A percentile compares a stretch with the other conserved stretches of the same genome.
Evolutionary conservation across 495 filamentous ascomycete species (phyloP).

Genomic region (Cryomyces antarcticus): DNA sequence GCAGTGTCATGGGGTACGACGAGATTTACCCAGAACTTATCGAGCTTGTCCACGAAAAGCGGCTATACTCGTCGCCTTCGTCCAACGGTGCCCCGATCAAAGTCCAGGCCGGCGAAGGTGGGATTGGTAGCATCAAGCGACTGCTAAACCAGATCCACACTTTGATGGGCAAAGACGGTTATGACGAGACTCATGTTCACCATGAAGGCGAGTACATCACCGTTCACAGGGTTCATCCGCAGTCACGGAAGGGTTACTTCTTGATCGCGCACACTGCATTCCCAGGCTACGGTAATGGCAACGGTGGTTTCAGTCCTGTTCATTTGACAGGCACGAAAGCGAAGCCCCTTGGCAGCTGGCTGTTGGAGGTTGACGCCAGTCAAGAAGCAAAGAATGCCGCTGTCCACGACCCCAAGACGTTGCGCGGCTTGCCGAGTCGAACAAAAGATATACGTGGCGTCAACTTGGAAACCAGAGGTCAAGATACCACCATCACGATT

Average conservation of each 20-base stretch:
- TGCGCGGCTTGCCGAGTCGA: slow-evolving; percentile 67
- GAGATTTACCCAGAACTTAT: slow-evolving; percentile 85
- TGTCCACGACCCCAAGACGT: slow-evolving; percentile 41
- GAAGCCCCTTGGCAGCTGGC: slow-evolving; percentile 73
- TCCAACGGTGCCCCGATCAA: slow-evolving; percentile 42
- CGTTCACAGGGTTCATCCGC: slow-evolving; percentile 83
- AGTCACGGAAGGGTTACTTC: slow-evolving; percentile 79
- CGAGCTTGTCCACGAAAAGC: slow-evolving; percentile 73
- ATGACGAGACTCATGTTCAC: slow-evolving; percentile 88
- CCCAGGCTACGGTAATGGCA: slow-evolving; percentile 64
- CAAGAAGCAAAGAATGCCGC: slow-evolving; percentile 42
- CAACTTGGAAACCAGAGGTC: slow-evolving; percentile 38
- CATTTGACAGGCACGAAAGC: slow-evolving; percentile 52
- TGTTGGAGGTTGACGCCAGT: slow-evolving; percentile 56
- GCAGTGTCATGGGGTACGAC: slow-evolving; percentile 97
- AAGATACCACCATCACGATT: slow-evolving; percentile 64
- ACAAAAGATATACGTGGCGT: slow-evolving; percentile 53
- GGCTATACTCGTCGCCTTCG: slow-evolving; percentile 50
- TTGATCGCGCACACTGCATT: slow-evolving; percentile 89
- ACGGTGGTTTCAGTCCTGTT: slow-evolving; percentile 54
- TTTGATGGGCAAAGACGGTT: slow-evolving; percentile 81
- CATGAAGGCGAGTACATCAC: slow-evolving; percentile 93
- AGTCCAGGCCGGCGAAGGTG: slow-evolving; percentile 43
- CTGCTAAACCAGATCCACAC: slow-evolving; percentile 82
- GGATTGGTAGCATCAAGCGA: slow-evolving; percentile 77